Evolutionary conservation across 208 protist genomes (phyloP), one percentile per base, ranked within the genome.

Genomic region (Trypanosoma melophagium): DNA sequence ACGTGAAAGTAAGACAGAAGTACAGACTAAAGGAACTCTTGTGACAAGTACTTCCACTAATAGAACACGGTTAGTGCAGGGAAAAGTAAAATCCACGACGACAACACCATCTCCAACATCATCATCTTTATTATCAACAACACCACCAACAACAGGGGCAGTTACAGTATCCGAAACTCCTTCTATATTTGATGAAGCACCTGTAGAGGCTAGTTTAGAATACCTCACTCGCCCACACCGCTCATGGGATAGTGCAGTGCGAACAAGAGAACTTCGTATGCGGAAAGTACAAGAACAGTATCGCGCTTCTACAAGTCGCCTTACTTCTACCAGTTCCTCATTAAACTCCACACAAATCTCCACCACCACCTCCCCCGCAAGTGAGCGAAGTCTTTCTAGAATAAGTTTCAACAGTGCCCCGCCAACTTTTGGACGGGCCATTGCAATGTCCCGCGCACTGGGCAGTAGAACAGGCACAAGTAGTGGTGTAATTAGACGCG

Each of bases 171-270:
- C 47, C 17, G 44, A 25, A 8, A 5, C 1, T 47, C 31, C 80
- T 0, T 94, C 90, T 10, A 62, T 85, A 31, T 76, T 93, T 22
- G 84, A 94, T 65, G 81, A 93, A 25, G 72, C 66, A 7, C 78
- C 89, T 8, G 76, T 94, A 24, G 84, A 94, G 69, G 80, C 82
- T 12, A 90, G 86, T 63, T 63, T 96, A 19, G 88, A 96, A 66
- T 96, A 96, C 74, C 63, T 96, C 60, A 93, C 87, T 7, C 79
- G 81, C 0, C 91, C 91, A 5, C 91, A 96, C 76, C 79, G 64
- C n/a, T 92, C 84, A n/a, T 96, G 91, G 89, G 77, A 77, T 13
- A 93, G 91, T 71, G 91, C 86, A 17, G 66, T 67, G 9, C 71
- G 68, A 2, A 60, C 71, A n/a, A 14, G 78, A 53, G 71, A 83